Conservation (phyloP, 768 basidiomycete genomes). For the Naganishia randhawae region DNA sequence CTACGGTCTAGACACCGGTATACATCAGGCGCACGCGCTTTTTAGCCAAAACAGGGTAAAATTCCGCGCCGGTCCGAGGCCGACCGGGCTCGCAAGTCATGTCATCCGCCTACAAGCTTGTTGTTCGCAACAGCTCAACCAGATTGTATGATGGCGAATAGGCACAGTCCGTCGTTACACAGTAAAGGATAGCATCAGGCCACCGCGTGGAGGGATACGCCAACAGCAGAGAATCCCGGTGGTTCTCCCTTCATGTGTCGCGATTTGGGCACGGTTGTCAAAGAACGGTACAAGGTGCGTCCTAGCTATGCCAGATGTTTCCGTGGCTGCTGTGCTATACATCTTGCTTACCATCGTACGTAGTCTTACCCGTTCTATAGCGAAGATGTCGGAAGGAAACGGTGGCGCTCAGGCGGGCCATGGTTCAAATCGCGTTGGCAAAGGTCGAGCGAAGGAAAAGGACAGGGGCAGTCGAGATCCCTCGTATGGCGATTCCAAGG, state of each 20-base stretch:
- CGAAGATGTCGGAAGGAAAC: neutral
- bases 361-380: neutral
- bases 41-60: neutral
- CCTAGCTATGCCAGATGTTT: neutral
- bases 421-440: neutral
- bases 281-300: neutral
- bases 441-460: neutral
- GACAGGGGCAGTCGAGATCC: slow-evolving; percentile 7
- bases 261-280: neutral
- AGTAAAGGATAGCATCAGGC: too few relatives aligned
- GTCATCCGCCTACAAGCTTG: neutral
- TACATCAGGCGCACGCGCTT: slow-evolving; percentile 3
- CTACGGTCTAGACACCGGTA: too few relatives aligned
- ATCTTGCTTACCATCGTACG: neutral
- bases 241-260: neutral
- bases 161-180: too few relatives aligned
- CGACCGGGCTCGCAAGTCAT: neutral
- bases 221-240: neutral
- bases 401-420: neutral
- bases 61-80: slow-evolving; percentile 20
- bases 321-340: neutral
- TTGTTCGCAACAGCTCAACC: too few relatives aligned
- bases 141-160: too few relatives aligned
- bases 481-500: slow-evolving; percentile 9
- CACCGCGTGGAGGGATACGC: too few relatives aligned